Base-by-base conservation (phyloP, 805 yeast species). In the Saturnispora saitoi region DNA sequence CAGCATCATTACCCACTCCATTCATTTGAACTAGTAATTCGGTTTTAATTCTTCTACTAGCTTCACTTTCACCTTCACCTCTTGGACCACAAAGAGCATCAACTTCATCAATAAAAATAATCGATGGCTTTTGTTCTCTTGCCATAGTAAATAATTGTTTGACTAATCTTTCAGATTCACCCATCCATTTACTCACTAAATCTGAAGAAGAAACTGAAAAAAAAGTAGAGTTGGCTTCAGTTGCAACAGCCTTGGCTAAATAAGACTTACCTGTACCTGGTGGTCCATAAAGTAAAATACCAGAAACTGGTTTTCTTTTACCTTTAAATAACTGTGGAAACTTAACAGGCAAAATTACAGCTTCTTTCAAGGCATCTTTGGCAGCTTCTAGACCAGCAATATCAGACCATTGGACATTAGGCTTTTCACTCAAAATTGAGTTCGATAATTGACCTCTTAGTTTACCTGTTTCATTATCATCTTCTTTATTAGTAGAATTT, bases 221-320 rank as follows among this genome's bases (percentile, higher is more conserved):
- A 59, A 93, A 93, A 0, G 99, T 93, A 0, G 97, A 87, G 64
- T 91, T 89, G 44, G 98, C 96, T 60, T 93, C 99, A 0, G 99
- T 93, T 24, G 99, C 99, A 8, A 93, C 98, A 0, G 99, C 99
- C 64, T 93, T 93, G 10, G 99, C 99, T 51, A 93, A 70, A 61
- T 83, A 93, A 2, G 98, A 91, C 62, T 93, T 93, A 73, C 99
- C 99, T 0, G 99, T 93, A 60, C 99, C 99, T 2, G 99, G 99
- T 19, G 95, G 95, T 0, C 95, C 95, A 60, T 86, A 86, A 20
- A 93, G 69, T 43, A 93, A 67, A 42, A 93, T 91, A 41, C 99
- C 99, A 5, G 86, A 73, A 3, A 91, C 81, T 1, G 99, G 99
- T 61, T 87, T 86, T 54, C 99, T 77, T 63, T 88, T 91, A 1